Evolutionary conservation across 768 basidiomycete species (phyloP).

Genomic region (Kwoniella bestiolae): DNA sequence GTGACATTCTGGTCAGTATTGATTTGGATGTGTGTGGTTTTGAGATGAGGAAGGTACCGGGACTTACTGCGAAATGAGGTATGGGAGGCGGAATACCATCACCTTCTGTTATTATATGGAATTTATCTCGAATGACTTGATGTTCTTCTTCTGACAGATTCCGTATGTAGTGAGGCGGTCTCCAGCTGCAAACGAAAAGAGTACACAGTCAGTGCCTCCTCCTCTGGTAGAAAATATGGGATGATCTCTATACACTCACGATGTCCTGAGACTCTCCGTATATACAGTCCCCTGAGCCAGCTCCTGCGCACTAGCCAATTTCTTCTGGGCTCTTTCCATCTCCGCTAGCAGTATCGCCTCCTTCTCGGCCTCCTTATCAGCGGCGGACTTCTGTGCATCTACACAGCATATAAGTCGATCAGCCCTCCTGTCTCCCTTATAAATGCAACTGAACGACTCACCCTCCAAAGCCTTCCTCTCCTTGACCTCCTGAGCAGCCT

Average conservation of each 20-base stretch:
- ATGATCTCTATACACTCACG: no score
- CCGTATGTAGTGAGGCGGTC: constrained; percentile 79
- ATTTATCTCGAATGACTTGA: constrained; percentile 77
- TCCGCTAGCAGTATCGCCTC: constrained; percentile 91
- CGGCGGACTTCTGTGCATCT: constrained; percentile 86
- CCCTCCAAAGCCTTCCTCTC: constrained; percentile 79
- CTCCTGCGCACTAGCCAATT: constrained; percentile 89
- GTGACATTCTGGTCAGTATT: background rate
- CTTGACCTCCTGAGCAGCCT: constrained; percentile 96
- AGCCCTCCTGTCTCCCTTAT: background rate
- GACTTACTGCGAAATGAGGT: constrained; percentile 75
- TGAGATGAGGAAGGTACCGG: background rate
- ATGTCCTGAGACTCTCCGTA: constrained; percentile 78
- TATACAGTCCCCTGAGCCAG: constrained; percentile 91
- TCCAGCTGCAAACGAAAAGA: constrained; percentile 67
- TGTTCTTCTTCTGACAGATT: constrained; percentile 72
- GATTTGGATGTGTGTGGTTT: no score
- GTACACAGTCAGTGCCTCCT: background rate
- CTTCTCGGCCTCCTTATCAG: constrained; percentile 81
- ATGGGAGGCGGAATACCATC: constrained; percentile 93
- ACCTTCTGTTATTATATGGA: constrained; percentile 93
- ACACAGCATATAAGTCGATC: background rate
- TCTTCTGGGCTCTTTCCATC: constrained; percentile 79
- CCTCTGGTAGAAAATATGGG: no score
- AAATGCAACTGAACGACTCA: constrained; percentile 50